Conservation (phyloP, 2,329 filamentous ascomycete genomes). For the Lasiodiplodia theobromae region DNA sequence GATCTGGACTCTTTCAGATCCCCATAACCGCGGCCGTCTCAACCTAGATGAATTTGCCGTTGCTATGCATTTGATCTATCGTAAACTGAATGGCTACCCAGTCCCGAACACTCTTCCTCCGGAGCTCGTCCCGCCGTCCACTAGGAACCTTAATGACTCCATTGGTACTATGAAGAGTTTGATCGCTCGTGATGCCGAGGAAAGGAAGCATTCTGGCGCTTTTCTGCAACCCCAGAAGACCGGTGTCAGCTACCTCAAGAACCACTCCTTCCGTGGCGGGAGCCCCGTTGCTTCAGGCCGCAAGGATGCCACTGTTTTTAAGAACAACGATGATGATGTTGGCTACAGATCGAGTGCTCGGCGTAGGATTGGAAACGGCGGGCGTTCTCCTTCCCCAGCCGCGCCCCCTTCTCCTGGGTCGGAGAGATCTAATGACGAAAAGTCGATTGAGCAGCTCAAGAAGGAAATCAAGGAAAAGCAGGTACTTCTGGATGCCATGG, state of each 20-base stretch:
- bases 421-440: slow-evolving; percentile 75
- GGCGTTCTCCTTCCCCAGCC: slow-evolving; percentile 79
- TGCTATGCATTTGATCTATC: slow-evolving; percentile 98
- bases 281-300: slow-evolving; percentile 67
- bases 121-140: slow-evolving; percentile 93
- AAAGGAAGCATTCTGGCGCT: slow-evolving; percentile 86
- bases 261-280: slow-evolving; percentile 82
- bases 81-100: slow-evolving; percentile 94
- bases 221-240: slow-evolving; percentile 93
- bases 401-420: slow-evolving; percentile 63
- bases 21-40: slow-evolving; percentile 90
- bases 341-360: slow-evolving; percentile 93
- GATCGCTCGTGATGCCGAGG: slow-evolving; percentile 87
- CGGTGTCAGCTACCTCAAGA: slow-evolving; percentile 97
- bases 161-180: slow-evolving; percentile 92
- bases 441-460: slow-evolving; percentile 83
- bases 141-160: slow-evolving; percentile 89
- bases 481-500: slow-evolving; percentile 91
- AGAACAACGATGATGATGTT: slow-evolving; percentile 92
- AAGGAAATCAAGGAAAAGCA: slow-evolving; percentile 96
- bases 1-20: slow-evolving; percentile 93
- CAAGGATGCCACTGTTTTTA: slow-evolving; percentile 96
- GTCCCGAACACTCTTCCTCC: slow-evolving; percentile 86
- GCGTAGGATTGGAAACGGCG: slow-evolving; percentile 74
- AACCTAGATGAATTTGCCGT: slow-evolving; percentile 98